Evolutionary conservation across 306 rosid species (phyloP).

Genomic region (Argentina anserina): DNA sequence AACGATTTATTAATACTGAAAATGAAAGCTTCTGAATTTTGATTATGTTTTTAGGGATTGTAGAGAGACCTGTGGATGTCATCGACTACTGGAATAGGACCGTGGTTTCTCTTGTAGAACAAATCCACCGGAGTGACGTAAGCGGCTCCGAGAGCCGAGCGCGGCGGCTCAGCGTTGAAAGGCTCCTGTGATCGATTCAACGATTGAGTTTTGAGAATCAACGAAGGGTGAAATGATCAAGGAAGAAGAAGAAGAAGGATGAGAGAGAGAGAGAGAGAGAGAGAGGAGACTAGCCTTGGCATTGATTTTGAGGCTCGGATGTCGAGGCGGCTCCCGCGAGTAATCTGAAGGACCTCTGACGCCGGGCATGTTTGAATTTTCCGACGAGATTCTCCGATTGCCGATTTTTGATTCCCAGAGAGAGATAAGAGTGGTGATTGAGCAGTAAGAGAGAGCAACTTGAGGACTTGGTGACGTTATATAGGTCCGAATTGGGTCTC

Average conservation of each 20-base stretch:
- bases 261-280: neutral
- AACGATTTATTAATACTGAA: slow-evolving; percentile 14
- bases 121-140: slow-evolving; percentile 77
- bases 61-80: slow-evolving; percentile 56
- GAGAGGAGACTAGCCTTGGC: slow-evolving; percentile 42
- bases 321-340: slow-evolving; percentile 68
- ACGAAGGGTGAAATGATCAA: neutral
- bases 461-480: neutral
- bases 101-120: slow-evolving; percentile 92
- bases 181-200: slow-evolving; percentile 50
- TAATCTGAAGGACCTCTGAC: slow-evolving; percentile 67
- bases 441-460: neutral
- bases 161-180: slow-evolving; percentile 87
- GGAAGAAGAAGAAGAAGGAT: neutral
- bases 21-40: neutral
- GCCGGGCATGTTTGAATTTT: slow-evolving; percentile 52
- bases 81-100: slow-evolving; percentile 71
- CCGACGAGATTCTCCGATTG: neutral
- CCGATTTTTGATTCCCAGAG: neutral
- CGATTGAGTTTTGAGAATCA: neutral
- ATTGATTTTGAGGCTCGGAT: slow-evolving; percentile 54
- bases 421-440: neutral
- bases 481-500: neutral
- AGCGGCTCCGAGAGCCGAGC: slow-evolving; percentile 51
- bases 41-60: neutral